Evolutionary conservation across 345 rosid genomes (phyloP).

Genomic region (Lepidium didymum): DNA sequence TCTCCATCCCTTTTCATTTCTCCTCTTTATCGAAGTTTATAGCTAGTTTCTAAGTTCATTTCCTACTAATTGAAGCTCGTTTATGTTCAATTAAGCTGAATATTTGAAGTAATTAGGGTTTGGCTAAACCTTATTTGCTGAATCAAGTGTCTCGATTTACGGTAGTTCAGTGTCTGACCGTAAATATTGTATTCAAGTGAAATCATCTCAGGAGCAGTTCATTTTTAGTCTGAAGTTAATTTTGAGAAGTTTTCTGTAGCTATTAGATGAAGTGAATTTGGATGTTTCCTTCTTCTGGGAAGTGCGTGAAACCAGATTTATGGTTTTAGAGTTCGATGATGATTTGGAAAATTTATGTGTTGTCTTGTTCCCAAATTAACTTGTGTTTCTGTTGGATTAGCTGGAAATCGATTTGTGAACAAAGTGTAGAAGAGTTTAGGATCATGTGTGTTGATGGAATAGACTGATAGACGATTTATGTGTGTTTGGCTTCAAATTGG

Average conservation of each 20-base stretch:
- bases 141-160: too few relatives aligned
- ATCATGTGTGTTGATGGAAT: neutral
- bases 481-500: too few relatives aligned
- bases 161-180: too few relatives aligned
- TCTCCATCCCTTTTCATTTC: neutral
- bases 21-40: neutral
- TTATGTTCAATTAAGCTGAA: neutral
- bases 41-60: neutral
- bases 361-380: neutral
- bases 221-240: too few relatives aligned
- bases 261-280: neutral
- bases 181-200: too few relatives aligned
- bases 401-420: neutral
- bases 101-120: neutral
- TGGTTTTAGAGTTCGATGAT: neutral
- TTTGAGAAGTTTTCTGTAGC: neutral
- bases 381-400: neutral
- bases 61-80: neutral
- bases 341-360: neutral
- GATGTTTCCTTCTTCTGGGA: neutral
- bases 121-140: neutral
- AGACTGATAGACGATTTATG: neutral
- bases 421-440: neutral
- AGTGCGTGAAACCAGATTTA: neutral
- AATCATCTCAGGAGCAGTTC: too few relatives aligned